phyloP scores from a whole-genome alignment of 73 alveolate genomes.

The Blepharisma stoltei region DNA sequence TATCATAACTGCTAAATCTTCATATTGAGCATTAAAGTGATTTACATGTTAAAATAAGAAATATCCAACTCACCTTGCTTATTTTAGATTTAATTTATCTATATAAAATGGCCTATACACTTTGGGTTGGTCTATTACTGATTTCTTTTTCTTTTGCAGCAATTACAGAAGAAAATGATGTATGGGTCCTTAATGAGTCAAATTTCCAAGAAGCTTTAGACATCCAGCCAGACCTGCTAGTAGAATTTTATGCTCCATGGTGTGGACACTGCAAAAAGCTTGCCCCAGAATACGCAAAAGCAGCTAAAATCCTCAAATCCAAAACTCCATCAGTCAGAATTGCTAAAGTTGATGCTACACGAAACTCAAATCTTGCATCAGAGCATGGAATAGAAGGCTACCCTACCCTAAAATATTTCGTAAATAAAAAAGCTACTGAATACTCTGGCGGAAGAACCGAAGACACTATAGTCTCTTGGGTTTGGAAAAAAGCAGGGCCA shows the following conservation, averaged over 20 bases:
- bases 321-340: constrained; percentile 65
- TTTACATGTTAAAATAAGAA: no score
- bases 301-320: constrained; percentile 76
- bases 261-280: constrained; percentile 94
- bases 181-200: constrained; percentile 55
- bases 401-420: constrained; percentile 92
- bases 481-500: constrained; percentile 85
- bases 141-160: constrained; percentile 40
- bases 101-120: no score
- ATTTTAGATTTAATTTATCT: no score
- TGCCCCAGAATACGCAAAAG: constrained; percentile 95
- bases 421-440: constrained; percentile 61
- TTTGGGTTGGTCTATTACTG: not conserved
- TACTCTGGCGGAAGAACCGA: constrained; percentile 96
- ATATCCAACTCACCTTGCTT: no score
- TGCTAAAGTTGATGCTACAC: constrained; percentile 97
- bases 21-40: no score
- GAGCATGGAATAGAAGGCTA: constrained; percentile 85
- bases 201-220: constrained; percentile 59
- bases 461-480: constrained; percentile 85
- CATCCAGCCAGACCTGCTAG: constrained; percentile 54
- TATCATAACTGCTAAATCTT: no score
- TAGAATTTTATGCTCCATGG: constrained; percentile 90
- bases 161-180: constrained; percentile 60
- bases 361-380: constrained; percentile 70